phyloP scores from a whole-genome alignment of 2,329 filamentous ascomycete species.

The Ascochyta viciae-villosae region DNA sequence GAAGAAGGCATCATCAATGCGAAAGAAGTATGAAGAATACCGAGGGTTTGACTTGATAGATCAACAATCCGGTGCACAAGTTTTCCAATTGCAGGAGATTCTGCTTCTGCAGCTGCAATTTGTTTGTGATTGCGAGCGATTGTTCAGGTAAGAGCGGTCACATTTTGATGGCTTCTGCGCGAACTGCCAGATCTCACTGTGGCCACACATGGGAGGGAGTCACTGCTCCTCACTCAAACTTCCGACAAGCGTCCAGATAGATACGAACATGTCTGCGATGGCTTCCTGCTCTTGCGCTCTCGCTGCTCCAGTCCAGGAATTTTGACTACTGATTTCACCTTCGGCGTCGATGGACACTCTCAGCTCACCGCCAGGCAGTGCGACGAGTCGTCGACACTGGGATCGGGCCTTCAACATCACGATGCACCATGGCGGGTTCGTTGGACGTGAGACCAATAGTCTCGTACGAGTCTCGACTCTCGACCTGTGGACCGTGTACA shows the following conservation, averaged over 20 bases:
- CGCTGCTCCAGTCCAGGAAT: background rate
- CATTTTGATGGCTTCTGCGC: background rate
- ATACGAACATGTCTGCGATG: background rate
- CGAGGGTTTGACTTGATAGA: background rate
- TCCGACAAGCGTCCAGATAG: background rate
- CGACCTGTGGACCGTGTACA: slow-evolving; percentile 12
- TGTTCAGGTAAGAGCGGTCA: background rate
- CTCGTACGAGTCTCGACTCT: slow-evolving; percentile 29
- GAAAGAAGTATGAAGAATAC: background rate
- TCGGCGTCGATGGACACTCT: background rate
- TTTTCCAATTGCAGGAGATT: background rate
- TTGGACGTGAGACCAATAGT: slow-evolving; percentile 1
- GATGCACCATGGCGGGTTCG: slow-evolving; percentile 15
- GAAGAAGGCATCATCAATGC: background rate
- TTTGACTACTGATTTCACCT: too few species aligned
- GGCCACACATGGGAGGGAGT: background rate
- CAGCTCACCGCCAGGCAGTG: background rate
- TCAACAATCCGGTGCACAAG: background rate
- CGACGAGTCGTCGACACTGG: background rate
- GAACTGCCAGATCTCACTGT: too few species aligned
- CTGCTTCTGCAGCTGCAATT: background rate
- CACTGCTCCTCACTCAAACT: background rate
- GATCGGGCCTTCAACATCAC: slow-evolving; percentile 14
- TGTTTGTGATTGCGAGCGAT: background rate
- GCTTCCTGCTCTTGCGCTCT: background rate